phyloP scores from a whole-genome alignment of 1,284 basidiomycete genomes.

The Cryptococcus maquisensis region DNA sequence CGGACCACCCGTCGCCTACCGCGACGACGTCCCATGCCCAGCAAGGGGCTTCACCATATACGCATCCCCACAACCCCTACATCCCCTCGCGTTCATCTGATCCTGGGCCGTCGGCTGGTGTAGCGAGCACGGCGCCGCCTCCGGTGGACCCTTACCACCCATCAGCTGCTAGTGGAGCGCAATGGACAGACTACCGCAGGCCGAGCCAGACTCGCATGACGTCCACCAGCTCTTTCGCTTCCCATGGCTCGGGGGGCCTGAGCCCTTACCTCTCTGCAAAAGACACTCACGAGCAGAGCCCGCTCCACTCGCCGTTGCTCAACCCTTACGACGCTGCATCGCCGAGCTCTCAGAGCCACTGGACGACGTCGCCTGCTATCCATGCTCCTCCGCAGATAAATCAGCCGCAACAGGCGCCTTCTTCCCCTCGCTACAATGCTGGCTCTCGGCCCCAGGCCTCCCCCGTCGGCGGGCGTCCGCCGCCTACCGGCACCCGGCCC shows the following conservation, averaged over 20 bases:
- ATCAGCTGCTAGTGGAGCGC: background rate
- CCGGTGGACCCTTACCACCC: background rate
- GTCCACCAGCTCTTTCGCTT: constrained; percentile 27
- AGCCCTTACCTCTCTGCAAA: constrained; percentile 25
- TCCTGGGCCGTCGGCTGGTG: background rate
- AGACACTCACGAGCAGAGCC: constrained; percentile 11
- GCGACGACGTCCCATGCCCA: constrained; percentile 5
- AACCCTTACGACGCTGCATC: constrained; percentile 27
- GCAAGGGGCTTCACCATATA: constrained; percentile 9
- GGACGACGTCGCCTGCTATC: constrained; percentile 6
- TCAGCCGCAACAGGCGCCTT: background rate
- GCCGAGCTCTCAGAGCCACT: background rate
- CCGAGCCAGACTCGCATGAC: constrained; percentile 22
- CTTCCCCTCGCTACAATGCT: background rate
- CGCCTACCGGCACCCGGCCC: constrained; percentile 4
- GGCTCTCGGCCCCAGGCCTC: constrained; percentile 7
- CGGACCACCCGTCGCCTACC: constrained; percentile 1
- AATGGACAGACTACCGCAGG: constrained; percentile 31
- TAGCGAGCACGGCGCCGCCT: background rate
- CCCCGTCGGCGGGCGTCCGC: constrained; percentile 17
- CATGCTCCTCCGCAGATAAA: constrained; percentile 2
- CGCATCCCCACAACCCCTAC: background rate
- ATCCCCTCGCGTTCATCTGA: background rate
- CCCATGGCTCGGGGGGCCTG: constrained; percentile 28
- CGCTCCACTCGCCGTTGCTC: constrained; percentile 27